Evolutionary conservation across 2,329 filamentous ascomycete species (phyloP), one percentile per base, ranked within the genome.

Genomic region (Aspergillus sp.): DNA sequence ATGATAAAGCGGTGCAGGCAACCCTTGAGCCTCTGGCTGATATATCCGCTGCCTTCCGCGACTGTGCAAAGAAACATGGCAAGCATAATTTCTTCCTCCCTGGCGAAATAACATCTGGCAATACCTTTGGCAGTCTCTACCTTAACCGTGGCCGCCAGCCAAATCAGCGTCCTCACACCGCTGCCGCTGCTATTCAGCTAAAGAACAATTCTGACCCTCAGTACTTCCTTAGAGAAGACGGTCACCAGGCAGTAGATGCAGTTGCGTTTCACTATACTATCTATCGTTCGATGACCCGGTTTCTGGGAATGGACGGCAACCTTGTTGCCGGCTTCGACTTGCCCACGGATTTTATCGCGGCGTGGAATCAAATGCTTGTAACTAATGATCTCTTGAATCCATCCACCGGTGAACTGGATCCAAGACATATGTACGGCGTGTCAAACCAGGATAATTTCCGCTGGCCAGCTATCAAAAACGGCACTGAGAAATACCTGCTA

Each of bases 371-470:
- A 23, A 83, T 87, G 70, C 67, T 86, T 7, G 68, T 78, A 53
- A 84, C 82, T 2, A 86, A 87, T 61, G 85, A 87, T 64, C 72
- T 87, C 62, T 72, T 83, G 60, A 87, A 87, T 62, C 77, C 82
- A 2, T 82, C 85, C 65, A 86, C 82, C 2, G 84, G 84, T 33
- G 70, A 81, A 54, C 85, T 86, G 60, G 86, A 88, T 62, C 86
- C 86, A 3, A 80, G 86, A 2, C 85, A 88, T 66, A 81, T 88
- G 79, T 87, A 82, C 65, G 86, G 85, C 48, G 80, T 81, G 2
- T 85, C 84, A 6, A 88, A 88, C 65, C 86, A 88, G 71, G 86
- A 88, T 66, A 84, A 87, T 7, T 84, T 88, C 63, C 79, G 85
- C 40, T 88, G 85, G 85, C 85, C 85, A 8, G 79, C 83, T 9